These are phyloP conservation scores for Dillenia suffruticosa DNA, from an alignment of 164 flowering plant species.

Conservation along the genomic window DNA sequence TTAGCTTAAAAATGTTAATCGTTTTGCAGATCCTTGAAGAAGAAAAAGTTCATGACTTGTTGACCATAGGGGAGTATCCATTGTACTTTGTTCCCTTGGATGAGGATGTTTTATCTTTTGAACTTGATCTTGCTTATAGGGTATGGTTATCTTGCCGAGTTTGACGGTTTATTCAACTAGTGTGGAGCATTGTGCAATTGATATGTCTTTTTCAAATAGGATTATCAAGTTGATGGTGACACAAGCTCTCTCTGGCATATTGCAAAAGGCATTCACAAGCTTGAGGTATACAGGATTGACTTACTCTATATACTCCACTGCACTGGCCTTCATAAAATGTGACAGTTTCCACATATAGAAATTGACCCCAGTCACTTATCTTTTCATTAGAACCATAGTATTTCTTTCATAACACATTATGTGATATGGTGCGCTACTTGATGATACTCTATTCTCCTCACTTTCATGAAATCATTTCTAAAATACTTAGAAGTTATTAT, in stretches of 20 bases:
- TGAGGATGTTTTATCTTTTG: conserved; percentile 95
- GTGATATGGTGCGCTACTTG: too few species aligned
- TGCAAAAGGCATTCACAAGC: conserved; percentile 94
- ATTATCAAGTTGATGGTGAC: conserved; percentile 80
- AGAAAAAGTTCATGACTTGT: conserved; percentile 75
- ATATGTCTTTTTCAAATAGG: conserved; percentile 35
- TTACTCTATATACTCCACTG: background rate
- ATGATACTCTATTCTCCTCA: too few species aligned
- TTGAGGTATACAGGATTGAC: conserved; percentile 58
- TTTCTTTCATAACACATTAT: too few species aligned
- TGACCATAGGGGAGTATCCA: conserved; percentile 89
- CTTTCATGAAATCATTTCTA: too few species aligned
- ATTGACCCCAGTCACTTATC: too few species aligned
- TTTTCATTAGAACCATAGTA: too few species aligned
- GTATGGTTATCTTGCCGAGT: conserved; percentile 28
- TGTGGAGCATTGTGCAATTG: background rate
- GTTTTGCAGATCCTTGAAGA: conserved; percentile 70
- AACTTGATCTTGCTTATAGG: conserved; percentile 70
- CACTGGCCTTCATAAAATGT: too few species aligned
- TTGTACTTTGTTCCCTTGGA: conserved; percentile 76
- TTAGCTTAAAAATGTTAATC: background rate
- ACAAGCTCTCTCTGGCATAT: conserved; percentile 89
- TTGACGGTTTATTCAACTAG: background rate
- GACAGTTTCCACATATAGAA: too few species aligned
- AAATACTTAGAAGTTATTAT: too few species aligned